Evolutionary conservation across 2,329 filamentous ascomycete species (phyloP), one percentile per base, ranked within the genome.

Genomic region (Colletotrichum viniferum): DNA sequence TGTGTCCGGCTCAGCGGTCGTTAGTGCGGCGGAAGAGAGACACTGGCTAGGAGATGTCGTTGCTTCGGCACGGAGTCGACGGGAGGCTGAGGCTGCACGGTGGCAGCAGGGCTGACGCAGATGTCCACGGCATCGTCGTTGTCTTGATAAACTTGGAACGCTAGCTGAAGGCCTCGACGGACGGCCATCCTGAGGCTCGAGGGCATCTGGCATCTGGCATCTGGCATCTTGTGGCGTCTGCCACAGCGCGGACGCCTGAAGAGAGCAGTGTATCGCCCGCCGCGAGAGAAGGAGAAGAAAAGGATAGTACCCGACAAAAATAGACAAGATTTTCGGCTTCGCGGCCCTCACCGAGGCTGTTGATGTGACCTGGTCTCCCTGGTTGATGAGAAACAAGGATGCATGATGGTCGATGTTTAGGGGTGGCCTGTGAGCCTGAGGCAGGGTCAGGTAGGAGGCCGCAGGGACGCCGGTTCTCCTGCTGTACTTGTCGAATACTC

Each of bases 291-390:
- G 26, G 48, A 58, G 56, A 60, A 34, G 3, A 61, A 24, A 14
- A 38, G 10, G 43, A 21, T n/a, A 21, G n/a, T 12, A 43, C 4
- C 16, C 28, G 58, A 70, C 70, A 55, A 74, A 66, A 74, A 66
- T 70, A 66, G 65, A 74, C 61, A 21, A 38, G 64, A 66, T 61
- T 48, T 66, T 69, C 48, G 55, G 34, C 43, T 67, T 70, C 48
- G 65, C 65, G 71, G 71, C 60, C 60, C 63, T 70, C 71, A 48
- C 74, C 65, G 65, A 68, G 28, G 36, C 58, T 64, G 63, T 38
- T 64, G 58, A 55, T 13, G 34, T 60, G 30, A 28, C 48, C 48
- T 63, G 38, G 55, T 38, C 61, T 65, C 58, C 43, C 26, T 30
- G 30, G 55, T 43, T 9, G n/a, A 61, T 6, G 18, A n/a, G 8